A percentile compares a stretch with the other conserved stretches of the same genome.
Conservation (phyloP, 192 early-diverging fungal genomes). For the Entrophospora sp. region DNA sequence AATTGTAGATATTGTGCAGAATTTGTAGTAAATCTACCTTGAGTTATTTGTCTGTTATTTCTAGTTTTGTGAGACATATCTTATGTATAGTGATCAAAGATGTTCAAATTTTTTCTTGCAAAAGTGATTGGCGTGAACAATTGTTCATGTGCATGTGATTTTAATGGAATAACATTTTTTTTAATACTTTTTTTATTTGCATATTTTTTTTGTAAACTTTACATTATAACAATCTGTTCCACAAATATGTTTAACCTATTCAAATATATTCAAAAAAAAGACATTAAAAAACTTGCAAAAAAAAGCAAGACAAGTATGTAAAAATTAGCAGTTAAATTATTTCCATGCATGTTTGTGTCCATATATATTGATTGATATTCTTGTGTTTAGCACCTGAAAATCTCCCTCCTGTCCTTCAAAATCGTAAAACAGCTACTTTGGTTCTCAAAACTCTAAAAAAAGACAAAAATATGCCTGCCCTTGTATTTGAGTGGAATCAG, state of each 20-base stretch:
- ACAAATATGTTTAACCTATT: not conserved
- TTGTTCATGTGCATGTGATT: too few species aligned
- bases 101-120: too few species aligned
- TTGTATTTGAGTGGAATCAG: not conserved
- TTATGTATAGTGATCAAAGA: too few species aligned
- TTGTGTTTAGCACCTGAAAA: not conserved
- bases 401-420: not conserved
- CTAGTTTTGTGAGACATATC: too few species aligned
- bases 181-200: too few species aligned
- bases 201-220: too few species aligned
- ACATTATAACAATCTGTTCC: too few species aligned
- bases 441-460: not conserved
- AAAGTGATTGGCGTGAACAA: too few species aligned
- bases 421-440: not conserved
- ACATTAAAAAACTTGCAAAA: not conserved
- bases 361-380: constrained; percentile 1
- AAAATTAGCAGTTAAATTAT: constrained; percentile 4
- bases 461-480: constrained; percentile 2
- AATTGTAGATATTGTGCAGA: too few species aligned
- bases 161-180: too few species aligned
- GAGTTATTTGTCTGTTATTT: too few species aligned
- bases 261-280: not conserved
- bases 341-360: not conserved
- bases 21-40: too few species aligned
- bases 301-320: constrained; percentile 5